A percentile compares a stretch with the other conserved stretches of the same genome.
phyloP scores from a whole-genome alignment of 352 stramenopile genomes.

The Saprolegnia parasitica region DNA sequence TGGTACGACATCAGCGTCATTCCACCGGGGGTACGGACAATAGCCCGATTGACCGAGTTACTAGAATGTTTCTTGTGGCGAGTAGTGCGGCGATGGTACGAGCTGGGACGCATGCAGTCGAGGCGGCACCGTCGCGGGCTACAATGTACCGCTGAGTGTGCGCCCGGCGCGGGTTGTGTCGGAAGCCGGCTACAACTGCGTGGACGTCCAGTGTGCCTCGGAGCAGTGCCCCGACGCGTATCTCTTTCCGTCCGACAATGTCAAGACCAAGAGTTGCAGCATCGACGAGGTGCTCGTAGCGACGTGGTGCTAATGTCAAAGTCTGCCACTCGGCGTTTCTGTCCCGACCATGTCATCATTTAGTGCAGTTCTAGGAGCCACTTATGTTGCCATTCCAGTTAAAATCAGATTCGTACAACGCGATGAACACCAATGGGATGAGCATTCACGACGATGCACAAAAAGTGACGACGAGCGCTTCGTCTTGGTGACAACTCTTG shows the following conservation, averaged over 20 bases:
- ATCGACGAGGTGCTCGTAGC: slow-evolving; percentile 4
- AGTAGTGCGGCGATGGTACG: neutral
- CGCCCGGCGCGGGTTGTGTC: neutral
- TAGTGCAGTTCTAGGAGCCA: no score
- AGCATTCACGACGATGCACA: no score
- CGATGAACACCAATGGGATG: no score
- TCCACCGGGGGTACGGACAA: slow-evolving; percentile 20
- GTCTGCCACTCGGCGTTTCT: neutral
- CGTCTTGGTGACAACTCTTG: slow-evolving; percentile 3
- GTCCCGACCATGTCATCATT: no score
- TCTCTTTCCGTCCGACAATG: neutral
- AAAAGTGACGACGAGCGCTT: slow-evolving; percentile 14
- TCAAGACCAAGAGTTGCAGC: slow-evolving; percentile 1
- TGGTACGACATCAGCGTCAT: slow-evolving; percentile 41
- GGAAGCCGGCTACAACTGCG: neutral
- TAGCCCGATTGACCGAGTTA: no score
- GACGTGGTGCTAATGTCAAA: slow-evolving; percentile 17
- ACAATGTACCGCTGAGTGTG: neutral
- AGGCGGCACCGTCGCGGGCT: slow-evolving; percentile 8
- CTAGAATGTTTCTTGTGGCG: no score
- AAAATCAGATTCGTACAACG: no score
- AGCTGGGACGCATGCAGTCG: slow-evolving; percentile 3
- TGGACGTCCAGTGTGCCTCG: neutral
- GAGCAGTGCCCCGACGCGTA: slow-evolving; percentile 18
- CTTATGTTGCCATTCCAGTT: no score